Conservation (phyloP, 805 yeast species). For the Myxozyma sirexii region DNA sequence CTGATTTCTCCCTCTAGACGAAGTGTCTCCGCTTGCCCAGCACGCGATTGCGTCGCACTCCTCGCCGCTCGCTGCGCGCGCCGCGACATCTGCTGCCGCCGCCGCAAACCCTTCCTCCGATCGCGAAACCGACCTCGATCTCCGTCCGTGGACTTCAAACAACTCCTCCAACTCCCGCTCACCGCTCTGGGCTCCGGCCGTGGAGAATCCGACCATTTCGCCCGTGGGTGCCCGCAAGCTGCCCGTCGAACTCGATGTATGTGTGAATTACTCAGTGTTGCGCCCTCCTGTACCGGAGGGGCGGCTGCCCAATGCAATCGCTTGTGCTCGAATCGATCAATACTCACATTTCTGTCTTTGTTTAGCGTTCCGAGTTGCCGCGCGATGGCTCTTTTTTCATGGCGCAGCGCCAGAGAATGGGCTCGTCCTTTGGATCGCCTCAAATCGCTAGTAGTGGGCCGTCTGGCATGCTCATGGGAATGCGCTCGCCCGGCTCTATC, state of each 20-base stretch:
- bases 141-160: conserved; percentile 28
- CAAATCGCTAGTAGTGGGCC: conserved; percentile 1
- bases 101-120: conserved; percentile 15
- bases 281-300: no score
- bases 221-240: conserved; percentile 28
- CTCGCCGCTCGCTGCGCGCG: conserved; percentile 19
- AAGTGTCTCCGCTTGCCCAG: conserved; percentile 16
- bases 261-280: background rate
- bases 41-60: conserved; percentile 14
- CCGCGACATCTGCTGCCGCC: conserved; percentile 3
- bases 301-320: background rate
- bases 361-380: conserved; percentile 25
- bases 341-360: background rate
- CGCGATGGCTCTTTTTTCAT: conserved; percentile 23
- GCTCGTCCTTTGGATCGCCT: conserved; percentile 25
- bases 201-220: conserved; percentile 16
- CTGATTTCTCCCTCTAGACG: conserved; percentile 9
- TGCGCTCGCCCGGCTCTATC: conserved; percentile 20
- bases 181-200: conserved; percentile 28
- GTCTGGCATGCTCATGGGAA: conserved; percentile 16
- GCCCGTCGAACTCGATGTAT: conserved; percentile 26
- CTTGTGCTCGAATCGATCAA: background rate
- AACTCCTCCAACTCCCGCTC: conserved; percentile 31
- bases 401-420: conserved; percentile 18
- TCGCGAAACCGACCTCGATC: conserved; percentile 31